phyloP scores from a whole-genome alignment of 2,329 filamentous ascomycete species.

The Aspergillus neoniger region DNA sequence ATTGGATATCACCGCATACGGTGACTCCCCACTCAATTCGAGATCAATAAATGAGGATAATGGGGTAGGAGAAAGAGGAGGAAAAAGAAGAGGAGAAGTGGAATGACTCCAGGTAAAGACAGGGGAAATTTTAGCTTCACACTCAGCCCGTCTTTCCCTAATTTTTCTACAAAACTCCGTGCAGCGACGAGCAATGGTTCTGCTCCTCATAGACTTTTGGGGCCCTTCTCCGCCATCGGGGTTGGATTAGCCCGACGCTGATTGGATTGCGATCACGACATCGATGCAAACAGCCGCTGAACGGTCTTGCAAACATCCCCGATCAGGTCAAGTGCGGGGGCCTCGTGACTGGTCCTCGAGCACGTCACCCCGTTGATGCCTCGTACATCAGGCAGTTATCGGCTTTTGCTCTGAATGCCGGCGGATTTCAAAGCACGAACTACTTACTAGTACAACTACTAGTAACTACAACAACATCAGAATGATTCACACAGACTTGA shows the following conservation, averaged over 20 bases:
- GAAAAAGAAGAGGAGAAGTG: conserved; percentile 15
- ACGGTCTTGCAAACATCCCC: conserved; percentile 33
- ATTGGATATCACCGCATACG: conserved; percentile 36
- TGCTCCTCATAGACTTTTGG: conserved; percentile 23
- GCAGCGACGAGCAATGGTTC: conserved; percentile 14
- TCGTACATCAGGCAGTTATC: conserved; percentile 2
- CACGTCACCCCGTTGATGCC: conserved; percentile 28
- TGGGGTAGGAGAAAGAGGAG: conserved; percentile 10
- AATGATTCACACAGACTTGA: no score
- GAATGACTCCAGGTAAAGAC: conserved; percentile 11
- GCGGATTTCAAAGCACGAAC: not conserved
- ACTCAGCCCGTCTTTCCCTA: conserved; percentile 1
- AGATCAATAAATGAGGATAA: conserved; percentile 14
- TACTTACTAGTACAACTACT: no score
- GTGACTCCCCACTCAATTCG: conserved; percentile 32
- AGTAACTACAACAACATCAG: no score
- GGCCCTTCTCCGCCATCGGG: conserved; percentile 38
- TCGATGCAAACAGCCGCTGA: conserved; percentile 39
- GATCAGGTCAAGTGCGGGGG: conserved; percentile 29
- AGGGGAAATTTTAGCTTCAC: conserved; percentile 13
- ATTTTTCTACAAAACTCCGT: conserved; percentile 14
- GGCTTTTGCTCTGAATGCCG: conserved; percentile 25
- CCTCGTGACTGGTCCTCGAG: conserved; percentile 32
- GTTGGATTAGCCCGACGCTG: conserved; percentile 36
- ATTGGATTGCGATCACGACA: conserved; percentile 51